phyloP scores from a whole-genome alignment of 2,329 filamentous ascomycete species.

The Geosmithia flava region DNA sequence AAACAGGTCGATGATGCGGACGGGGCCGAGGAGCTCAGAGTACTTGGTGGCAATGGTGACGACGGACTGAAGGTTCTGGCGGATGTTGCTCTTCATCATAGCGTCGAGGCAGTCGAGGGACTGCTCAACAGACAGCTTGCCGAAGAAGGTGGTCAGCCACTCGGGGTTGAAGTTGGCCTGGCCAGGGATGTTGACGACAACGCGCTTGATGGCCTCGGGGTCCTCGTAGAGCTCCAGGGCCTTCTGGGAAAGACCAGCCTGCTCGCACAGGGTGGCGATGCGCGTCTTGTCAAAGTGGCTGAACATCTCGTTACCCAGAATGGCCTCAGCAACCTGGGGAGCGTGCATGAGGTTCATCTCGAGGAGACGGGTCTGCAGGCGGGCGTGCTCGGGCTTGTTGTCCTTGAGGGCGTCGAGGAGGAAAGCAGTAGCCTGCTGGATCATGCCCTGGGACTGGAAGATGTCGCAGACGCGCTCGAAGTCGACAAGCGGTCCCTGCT shows the following conservation, averaged over 20 bases:
- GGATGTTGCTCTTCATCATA: constrained; percentile 94
- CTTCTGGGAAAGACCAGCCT: constrained; percentile 74
- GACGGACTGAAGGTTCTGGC: constrained; percentile 88
- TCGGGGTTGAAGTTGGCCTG: constrained; percentile 81
- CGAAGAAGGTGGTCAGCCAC: constrained; percentile 87
- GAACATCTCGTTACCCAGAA: constrained; percentile 97
- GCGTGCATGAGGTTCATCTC: constrained; percentile 98
- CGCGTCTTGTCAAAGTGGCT: constrained; percentile 88
- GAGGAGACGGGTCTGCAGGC: constrained; percentile 84
- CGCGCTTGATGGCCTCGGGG: constrained; percentile 77
- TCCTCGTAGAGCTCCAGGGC: constrained; percentile 94
- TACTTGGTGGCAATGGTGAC: constrained; percentile 97
- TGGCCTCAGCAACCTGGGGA: constrained; percentile 94
- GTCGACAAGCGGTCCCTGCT: constrained; percentile 77
- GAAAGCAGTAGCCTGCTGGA: constrained; percentile 97
- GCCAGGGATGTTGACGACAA: constrained; percentile 68
- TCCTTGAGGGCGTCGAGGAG: constrained; percentile 89
- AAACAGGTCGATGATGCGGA: constrained; percentile 78
- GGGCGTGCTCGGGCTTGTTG: constrained; percentile 85
- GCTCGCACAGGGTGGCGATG: constrained; percentile 84
- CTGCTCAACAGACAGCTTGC: constrained; percentile 88
- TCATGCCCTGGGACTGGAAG: constrained; percentile 95
- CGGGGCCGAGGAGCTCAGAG: constrained; percentile 85
- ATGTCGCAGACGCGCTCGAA: constrained; percentile 93
- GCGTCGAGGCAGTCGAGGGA: constrained; percentile 88